Percentiles rank a stretch among this genome's conserved stretches.
phyloP scores from a whole-genome alignment of 2,329 filamentous ascomycete species.

The Apiospora marii region DNA sequence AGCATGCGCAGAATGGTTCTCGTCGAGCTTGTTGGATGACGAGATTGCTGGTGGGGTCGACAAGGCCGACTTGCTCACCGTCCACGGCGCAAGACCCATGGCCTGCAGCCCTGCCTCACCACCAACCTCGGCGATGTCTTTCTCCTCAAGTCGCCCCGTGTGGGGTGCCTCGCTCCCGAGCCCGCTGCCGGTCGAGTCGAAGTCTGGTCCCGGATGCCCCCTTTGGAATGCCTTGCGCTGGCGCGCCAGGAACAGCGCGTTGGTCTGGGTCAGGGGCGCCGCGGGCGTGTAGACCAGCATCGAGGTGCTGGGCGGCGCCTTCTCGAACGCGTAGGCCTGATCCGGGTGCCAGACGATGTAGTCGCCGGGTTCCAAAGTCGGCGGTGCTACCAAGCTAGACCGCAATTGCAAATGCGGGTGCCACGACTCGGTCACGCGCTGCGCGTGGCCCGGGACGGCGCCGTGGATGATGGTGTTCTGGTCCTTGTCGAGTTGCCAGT shows the following conservation, averaged over 20 bases:
- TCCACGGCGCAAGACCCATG: constrained; percentile 66
- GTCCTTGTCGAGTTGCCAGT: constrained; percentile 54
- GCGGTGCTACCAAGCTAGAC: constrained; percentile 62
- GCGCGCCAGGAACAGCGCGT: constrained; percentile 63
- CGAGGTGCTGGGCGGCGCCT: constrained; percentile 42
- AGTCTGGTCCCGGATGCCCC: constrained; percentile 62
- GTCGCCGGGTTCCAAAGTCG: constrained; percentile 62
- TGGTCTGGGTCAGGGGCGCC: constrained; percentile 64
- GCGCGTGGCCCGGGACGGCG: constrained; percentile 64
- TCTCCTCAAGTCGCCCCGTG: constrained; percentile 55
- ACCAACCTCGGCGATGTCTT: constrained; percentile 59
- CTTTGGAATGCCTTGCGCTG: constrained; percentile 65
- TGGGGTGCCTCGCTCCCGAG: constrained; percentile 61
- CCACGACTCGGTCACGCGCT: constrained; percentile 65
- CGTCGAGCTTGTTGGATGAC: constrained; percentile 22
- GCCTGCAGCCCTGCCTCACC: constrained; percentile 60
- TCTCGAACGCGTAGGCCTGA: constrained; percentile 61
- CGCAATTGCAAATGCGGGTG: constrained; percentile 63
- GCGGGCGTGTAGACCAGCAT: constrained; percentile 65
- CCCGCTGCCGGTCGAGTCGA: constrained; percentile 60
- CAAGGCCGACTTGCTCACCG: constrained; percentile 41
- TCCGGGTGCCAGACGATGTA: constrained; percentile 68
- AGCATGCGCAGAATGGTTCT: not conserved
- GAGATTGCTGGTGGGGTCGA: constrained; percentile 36
- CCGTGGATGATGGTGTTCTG: constrained; percentile 65